Base-by-base conservation (phyloP, 2,329 filamentous ascomycete genomes). In the Fusarium cyanostomum region DNA sequence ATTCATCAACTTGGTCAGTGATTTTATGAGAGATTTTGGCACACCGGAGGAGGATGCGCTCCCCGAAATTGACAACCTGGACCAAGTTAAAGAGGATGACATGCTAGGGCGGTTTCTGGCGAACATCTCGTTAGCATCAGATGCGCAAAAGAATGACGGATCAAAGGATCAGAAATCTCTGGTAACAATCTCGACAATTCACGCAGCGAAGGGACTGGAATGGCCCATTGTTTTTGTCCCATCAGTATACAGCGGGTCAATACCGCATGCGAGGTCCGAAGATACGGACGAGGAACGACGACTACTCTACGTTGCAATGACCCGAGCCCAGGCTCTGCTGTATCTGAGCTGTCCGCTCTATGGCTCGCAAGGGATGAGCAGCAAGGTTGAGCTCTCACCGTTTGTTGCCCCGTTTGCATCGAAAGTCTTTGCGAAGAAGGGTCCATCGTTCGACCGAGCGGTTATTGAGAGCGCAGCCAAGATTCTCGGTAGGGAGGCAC, bases 161-260 rank as follows among this genome's bases (percentile, higher is more conserved):
- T 81, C 84, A 3, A 81, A 82, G 18, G 82, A 85, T 49, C 81
- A 81, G 26, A 84, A 82, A 26, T 81, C 85, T 2, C 82, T 91
- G 67, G 86, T 98, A 16, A 97, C 94, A 0, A 92, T 99, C 21
- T 97, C 93, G 7, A 99, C 94, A 0, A 97, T 99, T 10, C 94
- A 99, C 73, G 93, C 94, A 1, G 92, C 94, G 3, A 99, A 99
- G 76, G 94, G 94, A 4, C 82, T 99, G 1, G 94, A 99, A 75
- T 99, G 95, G 95, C 94, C 94, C 0, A 84, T 97, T 2, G 92
- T 98, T 1, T 98, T 98, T 74, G 88, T 98, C 13, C 94, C 95
- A 7, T 92, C 91, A 1, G 90, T 92, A 24, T 97, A 96, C 72
- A 87, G 93, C 42, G 95, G 94, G 1, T 94, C 90, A 3, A 96